Conservation (phyloP, 139 green algal species). For the Micractinium sp. region DNA sequence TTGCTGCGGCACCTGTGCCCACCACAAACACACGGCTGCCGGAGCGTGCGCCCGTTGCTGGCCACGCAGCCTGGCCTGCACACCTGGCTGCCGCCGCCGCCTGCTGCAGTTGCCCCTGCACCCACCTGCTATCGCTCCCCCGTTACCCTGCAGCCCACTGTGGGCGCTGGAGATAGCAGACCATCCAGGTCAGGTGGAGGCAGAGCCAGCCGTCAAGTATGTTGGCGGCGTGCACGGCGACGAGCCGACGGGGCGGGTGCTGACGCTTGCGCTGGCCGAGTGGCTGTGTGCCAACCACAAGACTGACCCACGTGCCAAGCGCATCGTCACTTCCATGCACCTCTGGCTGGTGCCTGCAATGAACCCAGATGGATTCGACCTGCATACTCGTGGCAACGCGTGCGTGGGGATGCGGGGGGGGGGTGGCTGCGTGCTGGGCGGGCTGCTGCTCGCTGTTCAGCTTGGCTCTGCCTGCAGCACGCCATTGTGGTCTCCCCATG, state of each 20-base stretch:
- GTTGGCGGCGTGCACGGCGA: slow-evolving; percentile 90
- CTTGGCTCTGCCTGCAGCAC: too few species aligned
- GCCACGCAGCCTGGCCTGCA: not conserved
- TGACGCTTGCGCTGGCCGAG: slow-evolving; percentile 81
- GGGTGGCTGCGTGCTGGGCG: too few species aligned
- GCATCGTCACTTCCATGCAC: slow-evolving; percentile 69
- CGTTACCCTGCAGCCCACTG: slow-evolving; percentile 37
- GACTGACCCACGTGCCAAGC: slow-evolving; percentile 26
- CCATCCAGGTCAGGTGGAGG: slow-evolving; percentile 46
- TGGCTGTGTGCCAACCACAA: slow-evolving; percentile 75
- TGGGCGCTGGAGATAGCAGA: slow-evolving; percentile 74
- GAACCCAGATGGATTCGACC: slow-evolving; percentile 92
- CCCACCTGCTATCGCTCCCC: not conserved
- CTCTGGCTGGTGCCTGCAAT: slow-evolving; percentile 79
- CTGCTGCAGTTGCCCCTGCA: not conserved
- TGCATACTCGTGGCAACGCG: slow-evolving; percentile 61
- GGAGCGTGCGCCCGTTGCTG: not conserved
- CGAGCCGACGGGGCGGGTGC: slow-evolving; percentile 82
- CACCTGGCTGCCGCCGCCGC: too few species aligned
- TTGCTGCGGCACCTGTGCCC: not conserved
- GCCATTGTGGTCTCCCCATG: too few species aligned
- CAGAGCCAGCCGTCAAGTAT: slow-evolving; percentile 73
- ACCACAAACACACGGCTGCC: too few species aligned
- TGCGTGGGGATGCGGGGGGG: slow-evolving; percentile 26
- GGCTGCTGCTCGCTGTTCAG: not conserved